phyloP scores from a whole-genome alignment of 768 basidiomycete species.

The Exsudoporus frostii region DNA sequence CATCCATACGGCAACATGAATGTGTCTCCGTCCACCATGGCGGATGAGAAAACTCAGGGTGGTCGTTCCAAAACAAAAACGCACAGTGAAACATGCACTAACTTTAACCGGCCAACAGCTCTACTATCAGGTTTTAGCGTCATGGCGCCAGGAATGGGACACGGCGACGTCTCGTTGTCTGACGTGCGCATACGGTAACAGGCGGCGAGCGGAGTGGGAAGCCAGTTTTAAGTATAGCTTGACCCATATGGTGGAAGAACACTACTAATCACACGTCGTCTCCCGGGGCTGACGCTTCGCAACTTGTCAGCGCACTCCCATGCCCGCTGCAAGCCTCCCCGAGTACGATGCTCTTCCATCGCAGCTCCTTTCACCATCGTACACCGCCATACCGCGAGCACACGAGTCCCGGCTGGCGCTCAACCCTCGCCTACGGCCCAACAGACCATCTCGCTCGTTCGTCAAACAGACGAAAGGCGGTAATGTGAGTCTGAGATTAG shows the following conservation, averaged over 20 bases:
- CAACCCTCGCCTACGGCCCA: slow-evolving; percentile 34
- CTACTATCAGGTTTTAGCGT: not conserved
- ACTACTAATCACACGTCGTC: slow-evolving; percentile 22
- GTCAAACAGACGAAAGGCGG: slow-evolving; percentile 59
- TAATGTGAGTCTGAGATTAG: slow-evolving; percentile 48
- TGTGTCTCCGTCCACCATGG: not conserved
- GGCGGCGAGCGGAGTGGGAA: slow-evolving; percentile 32
- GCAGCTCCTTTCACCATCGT: slow-evolving; percentile 43
- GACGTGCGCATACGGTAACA: slow-evolving; percentile 10
- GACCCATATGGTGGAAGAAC: slow-evolving; percentile 28
- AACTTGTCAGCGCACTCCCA: slow-evolving; percentile 30
- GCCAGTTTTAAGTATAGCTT: slow-evolving; percentile 33
- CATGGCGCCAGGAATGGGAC: not conserved
- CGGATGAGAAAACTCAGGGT: not conserved
- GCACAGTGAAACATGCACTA: not conserved
- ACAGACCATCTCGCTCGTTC: slow-evolving; percentile 46
- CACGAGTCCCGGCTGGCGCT: slow-evolving; percentile 54
- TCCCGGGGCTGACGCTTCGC: not conserved
- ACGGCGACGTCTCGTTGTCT: not conserved
- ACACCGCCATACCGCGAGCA: slow-evolving; percentile 51
- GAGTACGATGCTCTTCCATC: slow-evolving; percentile 40
- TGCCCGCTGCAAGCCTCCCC: slow-evolving; percentile 57
- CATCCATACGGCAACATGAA: slow-evolving; percentile 8
- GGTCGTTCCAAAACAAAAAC: not conserved
- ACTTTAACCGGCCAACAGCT: not conserved